Evolutionary conservation across 2,329 filamentous ascomycete genomes (phyloP), one percentile per base, ranked within the genome.

Genomic region (Neopestalotiopsis rosae): DNA sequence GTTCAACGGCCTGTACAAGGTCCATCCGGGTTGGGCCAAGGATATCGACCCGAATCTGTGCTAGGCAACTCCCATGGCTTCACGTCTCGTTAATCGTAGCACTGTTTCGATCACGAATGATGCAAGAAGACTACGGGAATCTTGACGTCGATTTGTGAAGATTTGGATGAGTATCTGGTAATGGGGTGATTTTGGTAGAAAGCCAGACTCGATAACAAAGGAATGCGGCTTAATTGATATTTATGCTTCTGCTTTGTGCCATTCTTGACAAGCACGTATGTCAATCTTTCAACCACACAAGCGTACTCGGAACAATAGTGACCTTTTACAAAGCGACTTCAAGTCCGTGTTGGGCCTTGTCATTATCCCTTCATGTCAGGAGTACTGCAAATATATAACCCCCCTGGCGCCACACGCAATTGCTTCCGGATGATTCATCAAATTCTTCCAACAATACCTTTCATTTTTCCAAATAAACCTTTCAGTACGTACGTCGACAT

Each of bases 1-100:
- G 62, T 70, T 24, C 69, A 70, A 56, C 20, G 69, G 49, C 69
- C 69, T 10, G 40, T 63, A 14, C 57, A 56, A 40, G 38, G 32
- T 9, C 5, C 56, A 38, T 67, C 66, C 40, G n/a, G 13, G 14
- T 20, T 57, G 7, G 42, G 42, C 12, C 66, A 45, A 12, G 56
- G 65, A 14, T 34, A 67, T 12, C 58, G 10, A 13, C 65, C 68
- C 5, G 66, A 62, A 10, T 68, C 68, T 20, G 56, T 66, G 1
- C 9, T 68, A 4, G 57, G 68, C 10, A 62, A 57, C 28, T 24
- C 49, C 34, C 66, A 52, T 28, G 68, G 66, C 24, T 68, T 68
- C 24, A 57, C 66, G 20, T 57, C 66, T 38, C 59, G 61, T 20
- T 67, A 42, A 42, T 17, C n/a, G 4, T 49, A n/a, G 42, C 42